These are phyloP conservation scores for Cladosporium sp. DNA, from an alignment of 2,329 filamentous ascomycete species.

Conservation along the genomic window DNA sequence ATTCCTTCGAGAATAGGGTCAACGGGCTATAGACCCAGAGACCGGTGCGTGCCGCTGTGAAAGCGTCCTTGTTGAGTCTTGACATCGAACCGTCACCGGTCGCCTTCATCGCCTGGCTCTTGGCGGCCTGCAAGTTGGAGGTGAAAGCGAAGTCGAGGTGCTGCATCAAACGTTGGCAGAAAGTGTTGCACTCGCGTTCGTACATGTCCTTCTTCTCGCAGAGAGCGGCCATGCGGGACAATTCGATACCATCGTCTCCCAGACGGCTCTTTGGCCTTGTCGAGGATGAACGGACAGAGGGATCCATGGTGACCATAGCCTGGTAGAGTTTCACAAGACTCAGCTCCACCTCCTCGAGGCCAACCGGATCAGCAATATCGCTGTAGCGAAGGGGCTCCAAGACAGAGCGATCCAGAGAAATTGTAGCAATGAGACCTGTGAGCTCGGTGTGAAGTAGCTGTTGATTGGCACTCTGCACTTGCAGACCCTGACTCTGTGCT, in stretches of 20 bases:
- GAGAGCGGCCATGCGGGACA: conserved; percentile 84
- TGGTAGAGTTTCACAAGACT: conserved; percentile 80
- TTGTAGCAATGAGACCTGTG: conserved; percentile 81
- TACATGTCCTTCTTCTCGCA: conserved; percentile 94
- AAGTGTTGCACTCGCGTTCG: conserved; percentile 66
- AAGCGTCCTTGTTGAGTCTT: conserved; percentile 62
- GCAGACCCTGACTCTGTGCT: conserved; percentile 91
- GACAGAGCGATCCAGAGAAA: conserved; percentile 75
- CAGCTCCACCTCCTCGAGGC: conserved; percentile 72
- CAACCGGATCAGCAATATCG: conserved; percentile 66
- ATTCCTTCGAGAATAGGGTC: conserved; percentile 82
- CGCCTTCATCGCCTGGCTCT: conserved; percentile 30
- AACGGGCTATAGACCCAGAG: conserved; percentile 88
- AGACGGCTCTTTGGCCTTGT: conserved; percentile 40
- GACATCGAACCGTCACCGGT: conserved; percentile 35
- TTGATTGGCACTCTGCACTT: conserved; percentile 96
- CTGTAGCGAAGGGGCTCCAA: conserved; percentile 70
- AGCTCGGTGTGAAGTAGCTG: conserved; percentile 89
- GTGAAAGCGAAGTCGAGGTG: conserved; percentile 82
- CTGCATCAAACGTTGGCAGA: conserved; percentile 73
- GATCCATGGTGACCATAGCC: conserved; percentile 91
- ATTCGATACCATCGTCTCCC: conserved; percentile 65
- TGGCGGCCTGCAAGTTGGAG: conserved; percentile 59
- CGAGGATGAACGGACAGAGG: conserved; percentile 57
- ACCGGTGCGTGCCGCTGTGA: conserved; percentile 66